Conservation (phyloP, 768 basidiomycete genomes). For the Leucogyrophana mollusca region DNA sequence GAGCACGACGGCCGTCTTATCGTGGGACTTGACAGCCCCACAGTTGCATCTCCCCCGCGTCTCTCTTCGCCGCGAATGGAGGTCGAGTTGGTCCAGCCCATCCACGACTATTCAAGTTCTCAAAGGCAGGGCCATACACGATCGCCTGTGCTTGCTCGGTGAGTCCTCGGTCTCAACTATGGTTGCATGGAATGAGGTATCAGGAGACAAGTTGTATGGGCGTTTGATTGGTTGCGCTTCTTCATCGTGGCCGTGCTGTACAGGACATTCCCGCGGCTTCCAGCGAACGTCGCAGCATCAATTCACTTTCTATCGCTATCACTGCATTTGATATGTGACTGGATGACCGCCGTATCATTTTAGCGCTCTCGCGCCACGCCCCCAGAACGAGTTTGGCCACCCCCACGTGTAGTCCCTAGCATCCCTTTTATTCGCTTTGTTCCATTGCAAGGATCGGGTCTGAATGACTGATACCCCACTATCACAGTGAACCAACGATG, state of each 20-base stretch:
- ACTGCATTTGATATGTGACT: neutral
- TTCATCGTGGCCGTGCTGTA: no score
- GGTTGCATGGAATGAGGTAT: neutral
- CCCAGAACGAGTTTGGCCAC: constrained; percentile 10
- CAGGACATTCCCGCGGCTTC: neutral
- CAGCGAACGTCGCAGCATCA: neutral
- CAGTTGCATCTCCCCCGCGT: neutral
- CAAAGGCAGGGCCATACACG: constrained; percentile 22
- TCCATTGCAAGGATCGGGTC: neutral
- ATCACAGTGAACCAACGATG: constrained; percentile 44
- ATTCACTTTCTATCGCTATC: neutral
- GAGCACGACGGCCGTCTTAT: constrained; percentile 27
- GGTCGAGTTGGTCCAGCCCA: constrained; percentile 10
- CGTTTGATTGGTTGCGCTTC: no score
- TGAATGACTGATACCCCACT: constrained; percentile 11
- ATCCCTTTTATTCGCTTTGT: neutral
- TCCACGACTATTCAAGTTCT: constrained; percentile 1
- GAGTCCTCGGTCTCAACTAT: constrained; percentile 9
- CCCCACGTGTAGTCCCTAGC: constrained; percentile 13
- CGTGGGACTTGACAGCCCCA: constrained; percentile 9
- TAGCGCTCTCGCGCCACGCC: constrained; percentile 14
- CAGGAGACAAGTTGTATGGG: no score
- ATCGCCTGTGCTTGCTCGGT: constrained; percentile 31
- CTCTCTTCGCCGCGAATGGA: constrained; percentile 12
- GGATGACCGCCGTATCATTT: neutral